Conservation (phyloP, 2,329 filamentous ascomycete species). For the Pestalotiopsis sp. region DNA sequence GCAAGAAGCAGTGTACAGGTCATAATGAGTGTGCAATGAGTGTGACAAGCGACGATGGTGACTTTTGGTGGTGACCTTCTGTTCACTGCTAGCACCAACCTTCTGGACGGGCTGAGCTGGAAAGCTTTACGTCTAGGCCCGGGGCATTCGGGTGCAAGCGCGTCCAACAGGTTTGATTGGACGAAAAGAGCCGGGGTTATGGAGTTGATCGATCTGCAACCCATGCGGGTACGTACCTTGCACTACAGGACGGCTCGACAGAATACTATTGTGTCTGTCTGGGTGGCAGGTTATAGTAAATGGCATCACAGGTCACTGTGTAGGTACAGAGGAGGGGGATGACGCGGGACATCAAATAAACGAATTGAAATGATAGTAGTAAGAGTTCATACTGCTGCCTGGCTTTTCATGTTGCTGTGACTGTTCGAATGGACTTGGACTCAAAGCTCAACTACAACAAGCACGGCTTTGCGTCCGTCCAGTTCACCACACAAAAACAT, state of each 20-base stretch:
- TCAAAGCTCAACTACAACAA: no score
- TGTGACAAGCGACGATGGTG: not conserved
- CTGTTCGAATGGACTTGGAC: no score
- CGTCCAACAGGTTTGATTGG: constrained; percentile 4
- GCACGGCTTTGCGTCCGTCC: no score
- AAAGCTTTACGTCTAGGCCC: not conserved
- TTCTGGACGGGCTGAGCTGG: not conserved
- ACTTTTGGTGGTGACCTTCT: not conserved
- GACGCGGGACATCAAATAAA: no score
- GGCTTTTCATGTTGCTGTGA: no score
- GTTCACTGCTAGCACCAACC: not conserved
- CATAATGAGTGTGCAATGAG: not conserved
- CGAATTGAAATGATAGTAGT: no score
- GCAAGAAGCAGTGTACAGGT: not conserved
- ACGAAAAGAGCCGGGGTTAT: constrained; percentile 5
- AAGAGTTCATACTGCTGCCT: no score
- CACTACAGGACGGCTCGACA: constrained; percentile 2
- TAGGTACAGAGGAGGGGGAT: not conserved
- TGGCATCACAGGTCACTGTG: not conserved
- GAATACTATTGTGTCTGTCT: not conserved
- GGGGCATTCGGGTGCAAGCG: constrained; percentile 7
- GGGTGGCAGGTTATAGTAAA: not conserved
- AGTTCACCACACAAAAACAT: no score
- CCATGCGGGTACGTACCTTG: not conserved
- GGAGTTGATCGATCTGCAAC: constrained; percentile 14